Base-by-base conservation (phyloP, 805 yeast species). In the Torulaspora quercuum region DNA sequence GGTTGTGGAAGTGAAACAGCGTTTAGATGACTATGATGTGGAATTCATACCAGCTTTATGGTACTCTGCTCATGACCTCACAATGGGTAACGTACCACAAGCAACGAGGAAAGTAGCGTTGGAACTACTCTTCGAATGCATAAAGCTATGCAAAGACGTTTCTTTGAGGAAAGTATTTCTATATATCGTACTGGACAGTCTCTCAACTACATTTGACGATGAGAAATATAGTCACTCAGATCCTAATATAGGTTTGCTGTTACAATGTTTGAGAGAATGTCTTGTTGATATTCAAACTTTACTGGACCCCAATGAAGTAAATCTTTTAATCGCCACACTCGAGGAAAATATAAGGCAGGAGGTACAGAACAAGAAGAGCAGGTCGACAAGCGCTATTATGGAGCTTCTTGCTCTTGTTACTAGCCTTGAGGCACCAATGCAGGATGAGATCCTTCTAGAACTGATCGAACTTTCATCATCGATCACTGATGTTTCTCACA, bases 31-130 rank as follows among this genome's bases (percentile, higher is more conserved):
- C 31, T 70, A 69, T 33, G 65, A 79, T 3, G 69, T 78, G 2
- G 68, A 80, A 0, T 72, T 82, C 2, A 68, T 84, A 3, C 78
- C 85, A 0, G 88, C 82, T 44, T 68, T 85, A 1, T 86, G 95
- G 95, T 76, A 80, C 55, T 61, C 78, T 34, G 80, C 82, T 0
- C 64, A 73, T 41, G 75, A 70, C 33, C 59, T 80, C 55, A 67
- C 83, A 33, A 63, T 64, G 5, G 53, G 62, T 0, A 53, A 56
- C 3, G 55, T 50, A 20, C 57, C 54, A n/a, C 50, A 49, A 13
- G 38, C 55, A 1, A 64, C 60, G 11, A 57, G 80, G 17, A 59
- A 70, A 20, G 70, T 73, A 1, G 78, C 80, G 0, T 57, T 84
- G 21, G 57, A 66, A 11, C 62, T 87, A 15, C 56, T 84, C 50